Evolutionary conservation across 805 yeast genomes (phyloP), one percentile per base, ranked within the genome.

Genomic region (Metahyphopichia silvanorum): DNA sequence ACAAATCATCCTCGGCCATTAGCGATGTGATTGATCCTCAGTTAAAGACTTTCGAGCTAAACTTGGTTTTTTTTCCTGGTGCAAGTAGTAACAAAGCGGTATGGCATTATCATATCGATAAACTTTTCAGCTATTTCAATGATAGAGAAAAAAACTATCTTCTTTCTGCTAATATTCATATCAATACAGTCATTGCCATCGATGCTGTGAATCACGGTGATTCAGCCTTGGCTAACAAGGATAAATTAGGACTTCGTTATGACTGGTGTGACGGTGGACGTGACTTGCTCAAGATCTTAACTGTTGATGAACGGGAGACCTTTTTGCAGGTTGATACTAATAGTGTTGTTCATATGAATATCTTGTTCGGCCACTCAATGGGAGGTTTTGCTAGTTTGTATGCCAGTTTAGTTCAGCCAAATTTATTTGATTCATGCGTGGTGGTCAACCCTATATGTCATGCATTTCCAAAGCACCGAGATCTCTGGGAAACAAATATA

Each of bases 131-230:
- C 26, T 48, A 59, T 7, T 50, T 55, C 10, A 22, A 11, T 17
- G 38, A 38, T 14, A 29, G 42, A 17, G n/a, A n/a, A n/a, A n/a
- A n/a, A n/a, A n/a, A n/a, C n/a, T n/a, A n/a, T n/a, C n/a, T n/a
- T n/a, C n/a, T n/a, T n/a, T 16, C 27, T 14, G 4, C 10, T 2
- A 16, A 16, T 21, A 69, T 77, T 74, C 54, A 52, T 25, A 33
- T 77, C 21, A 66, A 66, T 15, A 51, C 68, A 19, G 72, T 76
- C 8, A 51, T 83, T n/a, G 60, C 82, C 2, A 34, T 74, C 20
- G 94, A 85, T 55, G 63, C 70, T 16, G 79, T 69, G 7, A 66
- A 69, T 27, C 89, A 81, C 47, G 88, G 89, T 3, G 94, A 84
- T 43, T 79, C 88, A 2, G 79, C 75, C 1, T 41, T 72, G 3